These are phyloP conservation scores for Alternaria conjuncta DNA, from an alignment of 2,329 filamentous ascomycete genomes.

Conservation along the genomic window DNA sequence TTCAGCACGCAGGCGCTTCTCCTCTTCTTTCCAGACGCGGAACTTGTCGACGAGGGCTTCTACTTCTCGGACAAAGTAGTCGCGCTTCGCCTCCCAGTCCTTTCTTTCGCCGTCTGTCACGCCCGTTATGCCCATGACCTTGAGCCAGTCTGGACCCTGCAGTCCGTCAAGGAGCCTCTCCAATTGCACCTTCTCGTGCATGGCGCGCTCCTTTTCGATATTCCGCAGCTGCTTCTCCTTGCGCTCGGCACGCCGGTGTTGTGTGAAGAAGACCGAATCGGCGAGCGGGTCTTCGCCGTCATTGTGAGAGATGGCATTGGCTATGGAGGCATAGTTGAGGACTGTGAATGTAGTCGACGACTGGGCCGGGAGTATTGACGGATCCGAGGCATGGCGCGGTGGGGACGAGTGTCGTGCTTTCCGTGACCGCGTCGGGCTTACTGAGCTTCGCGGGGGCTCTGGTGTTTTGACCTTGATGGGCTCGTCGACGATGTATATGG, in stretches of 20 bases:
- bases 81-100: slow-evolving; percentile 82
- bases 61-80: slow-evolving; percentile 85
- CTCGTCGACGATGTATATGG: slow-evolving; percentile 73
- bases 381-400: slow-evolving; percentile 19
- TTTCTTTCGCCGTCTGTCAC: slow-evolving; percentile 86
- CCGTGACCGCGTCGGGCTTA: slow-evolving; percentile 33
- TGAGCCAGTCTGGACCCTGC: slow-evolving; percentile 90
- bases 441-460: slow-evolving; percentile 26
- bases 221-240: slow-evolving; percentile 73
- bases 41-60: slow-evolving; percentile 86
- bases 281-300: slow-evolving; percentile 60
- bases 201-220: slow-evolving; percentile 69
- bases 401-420: slow-evolving; percentile 31
- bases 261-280: slow-evolving; percentile 63
- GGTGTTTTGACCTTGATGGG: slow-evolving; percentile 43
- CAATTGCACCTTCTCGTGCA: slow-evolving; percentile 71
- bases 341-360: slow-evolving; percentile 44
- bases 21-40: slow-evolving; percentile 83
- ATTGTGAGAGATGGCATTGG: slow-evolving; percentile 43
- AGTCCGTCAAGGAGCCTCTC: slow-evolving; percentile 78
- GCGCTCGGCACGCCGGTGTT: slow-evolving; percentile 66
- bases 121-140: slow-evolving; percentile 85
- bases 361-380: slow-evolving; percentile 23
- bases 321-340: slow-evolving; percentile 52
- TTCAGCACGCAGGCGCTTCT: slow-evolving; percentile 80